Percentiles rank a stretch among this genome's conserved stretches.
Evolutionary conservation across 176 grass and related monocot species (phyloP).

Genomic region (Musa itinerans): DNA sequence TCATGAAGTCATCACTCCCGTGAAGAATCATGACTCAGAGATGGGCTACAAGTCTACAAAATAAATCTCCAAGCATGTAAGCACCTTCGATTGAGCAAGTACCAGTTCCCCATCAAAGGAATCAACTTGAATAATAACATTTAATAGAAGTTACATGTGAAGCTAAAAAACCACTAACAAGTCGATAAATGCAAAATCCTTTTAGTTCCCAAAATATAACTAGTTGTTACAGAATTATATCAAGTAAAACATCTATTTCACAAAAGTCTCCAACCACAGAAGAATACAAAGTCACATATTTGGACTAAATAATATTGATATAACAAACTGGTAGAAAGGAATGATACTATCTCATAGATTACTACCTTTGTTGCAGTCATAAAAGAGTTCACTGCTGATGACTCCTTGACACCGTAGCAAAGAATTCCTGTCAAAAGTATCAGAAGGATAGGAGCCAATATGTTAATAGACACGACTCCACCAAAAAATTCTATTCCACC

Average conservation of each 20-base stretch:
- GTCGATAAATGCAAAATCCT: background rate
- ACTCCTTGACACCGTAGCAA: constrained; percentile 79
- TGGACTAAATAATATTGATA: too few relatives aligned
- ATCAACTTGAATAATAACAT: background rate
- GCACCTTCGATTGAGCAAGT: constrained; percentile 42
- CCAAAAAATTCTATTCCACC: constrained; percentile 69
- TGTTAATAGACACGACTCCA: constrained; percentile 73
- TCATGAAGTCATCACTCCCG: background rate
- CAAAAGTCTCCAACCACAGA: background rate
- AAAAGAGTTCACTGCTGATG: constrained; percentile 64
- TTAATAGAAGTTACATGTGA: background rate
- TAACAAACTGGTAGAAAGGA: background rate
- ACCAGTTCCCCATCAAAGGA: background rate
- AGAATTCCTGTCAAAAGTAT: constrained; percentile 61
- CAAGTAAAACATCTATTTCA: background rate
- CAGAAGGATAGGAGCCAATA: constrained; percentile 79
- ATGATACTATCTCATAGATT: constrained; percentile 4
- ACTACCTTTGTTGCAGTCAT: constrained; percentile 86
- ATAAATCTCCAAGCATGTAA: constrained; percentile 3
- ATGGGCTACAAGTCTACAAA: background rate
- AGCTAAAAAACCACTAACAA: background rate
- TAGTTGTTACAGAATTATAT: background rate
- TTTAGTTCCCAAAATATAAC: background rate
- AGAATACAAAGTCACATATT: background rate
- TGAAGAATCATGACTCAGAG: background rate